Base-by-base conservation (phyloP, 805 yeast species). In the Pichia paraexigua region DNA sequence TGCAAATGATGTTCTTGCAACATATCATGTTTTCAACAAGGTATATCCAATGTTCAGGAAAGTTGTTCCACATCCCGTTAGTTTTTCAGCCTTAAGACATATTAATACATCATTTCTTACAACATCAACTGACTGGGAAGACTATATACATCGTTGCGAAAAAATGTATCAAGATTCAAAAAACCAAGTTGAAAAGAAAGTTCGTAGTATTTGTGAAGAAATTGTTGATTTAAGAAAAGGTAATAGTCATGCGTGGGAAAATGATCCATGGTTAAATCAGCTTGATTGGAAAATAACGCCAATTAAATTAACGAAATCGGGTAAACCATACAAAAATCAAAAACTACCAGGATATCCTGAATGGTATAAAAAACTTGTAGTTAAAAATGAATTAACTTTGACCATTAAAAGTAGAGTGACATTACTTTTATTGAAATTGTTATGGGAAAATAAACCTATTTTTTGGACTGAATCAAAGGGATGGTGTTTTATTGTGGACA, bases 201-300 rank as follows among this genome's bases (percentile, higher is more conserved):
- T 95, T 15, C 70, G 72, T 27, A 69, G 68, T 12, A 71, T 90
- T 27, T 89, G 90, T 0, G 71, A 79, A 2, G 81, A 80, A 20
- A 76, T 85, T 6, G 79, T 82, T 1, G 61, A 67, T 3, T 57
- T 75, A 42, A 75, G 71, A 44, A 18, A 35, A 3, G 17, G 46
- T 12, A 39, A 47, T 10, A 72, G 77, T 42, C 62, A 70, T 9
- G 72, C 71, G 7, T 65, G 70, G 64, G 63, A 67, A 18, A 63
- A 74, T 10, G 97, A 92, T 62, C 96, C 95, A 0, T 95, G 99
- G 99, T 71, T 91, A 41, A 72, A 75, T 2, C 99, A 95, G 65
- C 71, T 94, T 52, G 89, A 94, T 65, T 94, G 99, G 99, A 77
- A 81, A 0, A 70, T 84, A 2, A 73, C 72, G 32, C 84, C 86